Percentiles rank a stretch among this genome's conserved stretches.
These are phyloP conservation scores for Rutstroemia sp. DNA, from an alignment of 2,329 filamentous ascomycete genomes.

Conservation along the genomic window DNA sequence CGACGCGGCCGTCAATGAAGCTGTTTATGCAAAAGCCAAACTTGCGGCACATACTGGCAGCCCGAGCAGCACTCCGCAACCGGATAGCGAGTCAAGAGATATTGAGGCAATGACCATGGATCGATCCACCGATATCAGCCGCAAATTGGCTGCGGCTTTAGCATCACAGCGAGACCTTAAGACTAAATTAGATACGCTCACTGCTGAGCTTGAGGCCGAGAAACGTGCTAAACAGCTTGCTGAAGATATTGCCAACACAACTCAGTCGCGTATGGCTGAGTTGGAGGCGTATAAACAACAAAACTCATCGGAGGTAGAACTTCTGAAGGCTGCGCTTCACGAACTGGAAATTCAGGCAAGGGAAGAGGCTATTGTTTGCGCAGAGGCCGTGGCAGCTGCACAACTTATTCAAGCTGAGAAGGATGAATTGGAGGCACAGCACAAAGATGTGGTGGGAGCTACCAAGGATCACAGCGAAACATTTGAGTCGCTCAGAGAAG, in stretches of 20 bases:
- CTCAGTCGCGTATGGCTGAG: constrained; percentile 75
- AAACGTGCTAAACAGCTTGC: constrained; percentile 73
- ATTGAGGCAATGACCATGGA: constrained; percentile 52
- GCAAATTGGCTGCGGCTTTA: constrained; percentile 75
- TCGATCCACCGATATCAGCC: constrained; percentile 66
- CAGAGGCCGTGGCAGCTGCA: constrained; percentile 68
- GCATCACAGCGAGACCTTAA: constrained; percentile 75
- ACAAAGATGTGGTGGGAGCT: constrained; percentile 58
- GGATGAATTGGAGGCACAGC: constrained; percentile 62
- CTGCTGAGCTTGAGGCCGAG: constrained; percentile 70
- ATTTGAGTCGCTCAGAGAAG: constrained; percentile 68
- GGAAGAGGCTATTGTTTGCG: constrained; percentile 70
- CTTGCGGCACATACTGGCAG: constrained; percentile 74
- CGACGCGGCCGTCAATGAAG: constrained; percentile 89
- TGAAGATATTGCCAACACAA: constrained; percentile 77
- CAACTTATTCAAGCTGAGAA: constrained; percentile 82
- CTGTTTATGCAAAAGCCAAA: constrained; percentile 90
- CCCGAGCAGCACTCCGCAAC: constrained; percentile 50
- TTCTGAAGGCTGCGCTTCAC: constrained; percentile 78
- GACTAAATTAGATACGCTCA: constrained; percentile 62
- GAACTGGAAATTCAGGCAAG: constrained; percentile 68
- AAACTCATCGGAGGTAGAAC: constrained; percentile 77
- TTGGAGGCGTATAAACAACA: constrained; percentile 79
- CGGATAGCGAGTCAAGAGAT: constrained; percentile 50
- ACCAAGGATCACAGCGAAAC: constrained; percentile 63